phyloP scores from a whole-genome alignment of 78 protist genomes.

The Monosiga brevicollis region DNA sequence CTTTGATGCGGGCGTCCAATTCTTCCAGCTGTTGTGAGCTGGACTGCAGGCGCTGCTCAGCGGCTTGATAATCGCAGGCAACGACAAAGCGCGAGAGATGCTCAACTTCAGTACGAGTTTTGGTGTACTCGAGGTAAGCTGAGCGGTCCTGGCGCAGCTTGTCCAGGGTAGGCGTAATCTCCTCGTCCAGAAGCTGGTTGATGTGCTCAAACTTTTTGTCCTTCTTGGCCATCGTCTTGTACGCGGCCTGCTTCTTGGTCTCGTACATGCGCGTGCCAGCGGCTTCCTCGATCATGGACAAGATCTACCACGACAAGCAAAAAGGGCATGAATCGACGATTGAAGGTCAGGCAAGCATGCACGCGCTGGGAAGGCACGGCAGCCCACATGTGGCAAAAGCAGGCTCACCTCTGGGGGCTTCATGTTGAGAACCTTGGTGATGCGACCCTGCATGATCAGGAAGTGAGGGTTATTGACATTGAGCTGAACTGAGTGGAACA shows the following conservation, averaged over 20 bases:
- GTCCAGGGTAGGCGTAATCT: constrained; percentile 89
- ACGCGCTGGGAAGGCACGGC: no score
- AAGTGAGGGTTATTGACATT: constrained; percentile 99
- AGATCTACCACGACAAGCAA: no score
- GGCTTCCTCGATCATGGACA: constrained; percentile 96
- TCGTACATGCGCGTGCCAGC: constrained; percentile 99
- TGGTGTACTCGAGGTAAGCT: constrained; percentile 58
- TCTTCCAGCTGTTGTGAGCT: background rate
- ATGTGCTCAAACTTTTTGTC: constrained; percentile 73
- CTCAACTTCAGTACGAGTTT: constrained; percentile 50
- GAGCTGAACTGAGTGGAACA: constrained; percentile 94
- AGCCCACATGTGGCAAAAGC: no score
- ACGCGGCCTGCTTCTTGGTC: constrained; percentile 65
- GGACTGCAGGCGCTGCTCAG: background rate
- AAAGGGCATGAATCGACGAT: no score
- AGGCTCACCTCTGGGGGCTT: constrained; percentile 96
- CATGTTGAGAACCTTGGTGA: constrained; percentile 97
- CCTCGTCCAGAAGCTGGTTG: constrained; percentile 59
- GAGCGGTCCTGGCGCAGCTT: constrained; percentile 63
- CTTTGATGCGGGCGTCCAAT: background rate
- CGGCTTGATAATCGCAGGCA: constrained; percentile 53
- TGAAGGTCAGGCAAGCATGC: no score
- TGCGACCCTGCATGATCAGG: constrained; percentile 98
- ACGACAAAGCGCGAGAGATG: constrained; percentile 30
- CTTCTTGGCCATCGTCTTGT: constrained; percentile 81